Evolutionary conservation across 805 yeast species (phyloP), one percentile per base, ranked within the genome.

Genomic region (Monosporozyma unispora): DNA sequence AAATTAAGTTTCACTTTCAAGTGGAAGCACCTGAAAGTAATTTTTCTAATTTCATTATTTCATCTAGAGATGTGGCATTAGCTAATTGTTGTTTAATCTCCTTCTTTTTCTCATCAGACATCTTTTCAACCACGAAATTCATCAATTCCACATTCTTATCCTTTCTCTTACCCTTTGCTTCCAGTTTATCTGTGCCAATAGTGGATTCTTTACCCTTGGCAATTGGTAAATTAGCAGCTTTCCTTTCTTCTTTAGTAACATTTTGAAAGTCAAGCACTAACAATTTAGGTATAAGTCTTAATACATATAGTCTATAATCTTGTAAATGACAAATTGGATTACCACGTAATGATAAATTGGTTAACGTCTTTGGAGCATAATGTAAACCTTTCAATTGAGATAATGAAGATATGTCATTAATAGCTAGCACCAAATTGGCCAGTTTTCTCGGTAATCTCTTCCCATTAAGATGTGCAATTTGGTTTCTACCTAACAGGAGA

Each of bases 41-140:
- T 25, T 66, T 69, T 61, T 87, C 95, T 22, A 89, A 76, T 46
- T 78, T 69, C 50, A 82, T 85, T 6, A 89, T 85, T 54, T 90
- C 96, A 5, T 77, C 85, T 50, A 90, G 61, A 47, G 81, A 79
- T 3, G 80, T 74, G 0, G 96, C 95, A 29, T 67, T 70, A 47
- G 74, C 72, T 49, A 90, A 69, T 53, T 79, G 75, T 40, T 70
- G 60, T 53, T 81, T 72, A 45, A 90, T 65, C 44, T 68, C 66
- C 12, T 65, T 63, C 50, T 72, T 75, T 37, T 82, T 88, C 33
- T 75, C 79, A 0, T 71, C 76, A 1, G 81, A 70, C 56, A 87
- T 70, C 51, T 73, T 78, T 23, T 67, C 61, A 16, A 73, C 70
- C 0, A 70, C 70, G 18, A 55, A 56, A 33, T 64, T 61, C 62